These are phyloP conservation scores for Suillus brevipes DNA, from an alignment of 768 basidiomycete genomes.

Conservation along the genomic window DNA sequence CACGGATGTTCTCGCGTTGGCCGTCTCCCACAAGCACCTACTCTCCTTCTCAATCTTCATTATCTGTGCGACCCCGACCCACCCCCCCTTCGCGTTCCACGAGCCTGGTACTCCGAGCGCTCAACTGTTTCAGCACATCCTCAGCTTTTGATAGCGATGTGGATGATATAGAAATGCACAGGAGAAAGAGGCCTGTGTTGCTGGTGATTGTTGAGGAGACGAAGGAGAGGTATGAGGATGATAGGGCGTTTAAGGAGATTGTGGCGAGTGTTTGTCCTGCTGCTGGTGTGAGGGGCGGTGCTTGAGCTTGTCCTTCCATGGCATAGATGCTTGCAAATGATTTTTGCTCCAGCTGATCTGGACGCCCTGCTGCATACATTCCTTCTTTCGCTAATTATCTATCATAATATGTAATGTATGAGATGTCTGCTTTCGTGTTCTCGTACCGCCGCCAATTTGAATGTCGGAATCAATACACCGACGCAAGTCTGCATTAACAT, in stretches of 20 bases:
- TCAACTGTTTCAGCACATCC: constrained; percentile 36
- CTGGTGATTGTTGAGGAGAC: constrained; percentile 37
- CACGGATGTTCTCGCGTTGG: not conserved
- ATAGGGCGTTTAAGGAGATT: constrained; percentile 32
- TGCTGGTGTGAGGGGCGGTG: constrained; percentile 6
- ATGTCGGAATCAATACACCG: too few relatives aligned
- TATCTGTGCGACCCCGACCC: not conserved
- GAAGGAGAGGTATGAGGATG: constrained; percentile 34
- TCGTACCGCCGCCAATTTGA: too few relatives aligned
- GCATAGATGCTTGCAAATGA: not conserved
- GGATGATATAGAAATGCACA: constrained; percentile 18
- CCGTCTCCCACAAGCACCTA: constrained; percentile 32
- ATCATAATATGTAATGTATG: too few relatives aligned
- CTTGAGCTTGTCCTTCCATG: not conserved
- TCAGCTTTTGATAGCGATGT: constrained; percentile 34
- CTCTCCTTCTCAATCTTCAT: constrained; percentile 18
- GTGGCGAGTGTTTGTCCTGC: constrained; percentile 30
- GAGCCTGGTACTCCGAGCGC: constrained; percentile 26
- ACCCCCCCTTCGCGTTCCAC: constrained; percentile 20
- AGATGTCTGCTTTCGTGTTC: too few relatives aligned
- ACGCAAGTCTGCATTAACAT: too few relatives aligned
- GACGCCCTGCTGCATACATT: not conserved
- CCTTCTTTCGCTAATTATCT: not conserved
- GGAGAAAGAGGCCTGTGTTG: constrained; percentile 18
- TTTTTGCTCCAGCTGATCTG: not conserved